A percentile compares a stretch with the other conserved stretches of the same genome.
Conservation (phyloP, 495 filamentous ascomycete species). For the Tuber brumale region DNA sequence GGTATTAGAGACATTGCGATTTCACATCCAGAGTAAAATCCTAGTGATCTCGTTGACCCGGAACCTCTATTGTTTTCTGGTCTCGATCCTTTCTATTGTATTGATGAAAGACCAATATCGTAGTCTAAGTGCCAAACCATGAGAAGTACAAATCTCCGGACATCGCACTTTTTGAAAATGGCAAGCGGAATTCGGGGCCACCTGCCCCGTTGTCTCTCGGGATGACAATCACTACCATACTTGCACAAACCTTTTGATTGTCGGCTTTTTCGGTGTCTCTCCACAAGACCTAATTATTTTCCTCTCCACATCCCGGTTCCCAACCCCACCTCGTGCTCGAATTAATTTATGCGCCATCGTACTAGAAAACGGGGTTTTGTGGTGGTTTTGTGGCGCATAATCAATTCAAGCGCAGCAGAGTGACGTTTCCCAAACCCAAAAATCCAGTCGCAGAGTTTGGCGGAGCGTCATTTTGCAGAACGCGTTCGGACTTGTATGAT, state of each 20-base stretch:
- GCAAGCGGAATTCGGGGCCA: not conserved
- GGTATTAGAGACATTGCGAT: too few species aligned
- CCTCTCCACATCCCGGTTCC: not conserved
- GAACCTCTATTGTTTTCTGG: not conserved
- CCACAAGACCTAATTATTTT: not conserved
- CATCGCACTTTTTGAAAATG: not conserved
- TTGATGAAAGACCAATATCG: not conserved
- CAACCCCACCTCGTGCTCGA: not conserved
- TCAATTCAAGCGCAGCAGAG: not conserved
- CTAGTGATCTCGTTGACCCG: too few species aligned
- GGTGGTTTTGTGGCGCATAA: too few species aligned
- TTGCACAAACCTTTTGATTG: not conserved
- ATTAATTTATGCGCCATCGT: too few species aligned
- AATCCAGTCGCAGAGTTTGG: not conserved
- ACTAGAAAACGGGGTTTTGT: too few species aligned
- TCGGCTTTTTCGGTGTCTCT: not conserved
- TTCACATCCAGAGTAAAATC: too few species aligned
- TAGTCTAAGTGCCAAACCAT: not conserved
- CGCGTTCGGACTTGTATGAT: too few species aligned
- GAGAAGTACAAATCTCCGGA: not conserved
- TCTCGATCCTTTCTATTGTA: not conserved
- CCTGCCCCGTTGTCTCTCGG: not conserved
- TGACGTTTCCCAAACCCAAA: not conserved
- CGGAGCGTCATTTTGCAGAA: not conserved
- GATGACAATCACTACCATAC: not conserved